These are phyloP conservation scores for Backusella mclennaniae DNA, from an alignment of 192 early-diverging fungal species.

Conservation along the genomic window DNA sequence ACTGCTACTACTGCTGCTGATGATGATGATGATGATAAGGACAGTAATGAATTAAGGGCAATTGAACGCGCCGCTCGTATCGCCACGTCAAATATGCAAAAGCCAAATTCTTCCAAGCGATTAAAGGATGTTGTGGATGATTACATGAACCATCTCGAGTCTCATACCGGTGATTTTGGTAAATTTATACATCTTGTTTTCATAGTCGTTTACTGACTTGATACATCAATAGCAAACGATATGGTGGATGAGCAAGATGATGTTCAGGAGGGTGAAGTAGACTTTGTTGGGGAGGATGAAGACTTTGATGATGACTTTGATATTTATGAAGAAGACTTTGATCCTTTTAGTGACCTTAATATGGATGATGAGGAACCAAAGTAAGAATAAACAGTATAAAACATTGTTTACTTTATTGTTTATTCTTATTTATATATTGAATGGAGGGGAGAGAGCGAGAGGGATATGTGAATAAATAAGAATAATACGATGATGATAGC, in stretches of 20 bases:
- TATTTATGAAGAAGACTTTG: background rate
- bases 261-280: background rate
- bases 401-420: background rate
- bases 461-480: background rate
- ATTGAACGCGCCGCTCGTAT: background rate
- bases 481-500: background rate
- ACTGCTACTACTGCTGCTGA: too few relatives aligned
- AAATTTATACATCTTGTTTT: background rate
- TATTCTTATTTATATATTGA: background rate
- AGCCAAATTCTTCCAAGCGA: background rate
- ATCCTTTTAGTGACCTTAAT: background rate
- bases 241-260: background rate
- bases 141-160: background rate
- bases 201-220: background rate
- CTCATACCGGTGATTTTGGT: background rate
- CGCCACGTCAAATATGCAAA: background rate
- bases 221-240: background rate
- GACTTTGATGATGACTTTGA: background rate
- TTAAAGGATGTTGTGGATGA: slow-evolving; percentile 14
- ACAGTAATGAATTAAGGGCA: background rate
- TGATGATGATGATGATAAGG: background rate
- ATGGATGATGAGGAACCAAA: background rate
- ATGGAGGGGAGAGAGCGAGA: background rate
- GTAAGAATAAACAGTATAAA: background rate
- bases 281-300: background rate